phyloP scores from a whole-genome alignment of 2,329 filamentous ascomycete species.

The Daldinia sp. region DNA sequence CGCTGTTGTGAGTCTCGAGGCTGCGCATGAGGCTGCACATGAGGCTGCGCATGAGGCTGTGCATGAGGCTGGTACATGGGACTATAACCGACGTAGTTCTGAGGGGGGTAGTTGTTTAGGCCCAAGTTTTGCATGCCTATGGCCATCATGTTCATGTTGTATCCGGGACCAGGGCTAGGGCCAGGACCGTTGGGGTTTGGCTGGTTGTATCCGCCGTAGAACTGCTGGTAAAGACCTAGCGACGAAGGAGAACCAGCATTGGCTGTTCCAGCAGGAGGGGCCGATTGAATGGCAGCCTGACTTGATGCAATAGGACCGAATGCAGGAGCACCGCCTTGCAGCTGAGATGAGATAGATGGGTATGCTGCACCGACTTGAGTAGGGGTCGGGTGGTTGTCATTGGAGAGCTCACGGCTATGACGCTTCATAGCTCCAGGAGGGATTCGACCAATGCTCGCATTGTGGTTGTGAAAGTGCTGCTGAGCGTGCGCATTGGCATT shows the following conservation, averaged over 20 bases:
- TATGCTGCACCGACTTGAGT: slow-evolving; percentile 55
- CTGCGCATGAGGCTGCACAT: slow-evolving; percentile 61
- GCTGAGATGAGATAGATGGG: slow-evolving; percentile 71
- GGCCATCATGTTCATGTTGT: slow-evolving; percentile 67
- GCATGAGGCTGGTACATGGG: slow-evolving; percentile 59
- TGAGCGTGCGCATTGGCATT: slow-evolving; percentile 67
- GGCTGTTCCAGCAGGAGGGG: slow-evolving; percentile 34
- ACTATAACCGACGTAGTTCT: slow-evolving; percentile 67
- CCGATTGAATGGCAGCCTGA: slow-evolving; percentile 44
- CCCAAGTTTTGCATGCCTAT: slow-evolving; percentile 74
- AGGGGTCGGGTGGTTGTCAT: slow-evolving; percentile 53
- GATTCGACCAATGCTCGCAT: slow-evolving; percentile 82
- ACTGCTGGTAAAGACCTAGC: slow-evolving; percentile 24
- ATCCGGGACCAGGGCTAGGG: slow-evolving; percentile 37
- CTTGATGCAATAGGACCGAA: slow-evolving; percentile 72
- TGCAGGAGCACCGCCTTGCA: slow-evolving; percentile 81
- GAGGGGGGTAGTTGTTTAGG: slow-evolving; percentile 63
- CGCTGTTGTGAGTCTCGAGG: slow-evolving; percentile 79
- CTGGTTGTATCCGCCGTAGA: background rate
- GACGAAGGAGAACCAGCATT: slow-evolving; percentile 27
- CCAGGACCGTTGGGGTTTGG: background rate
- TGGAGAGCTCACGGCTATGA: slow-evolving; percentile 76
- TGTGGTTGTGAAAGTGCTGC: slow-evolving; percentile 77
- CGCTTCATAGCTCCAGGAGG: slow-evolving; percentile 72
- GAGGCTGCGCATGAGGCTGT: slow-evolving; percentile 60